Evolutionary conservation across 805 yeast species (phyloP), one percentile per base, ranked within the genome.

Genomic region (Zygotorulaspora sp.): DNA sequence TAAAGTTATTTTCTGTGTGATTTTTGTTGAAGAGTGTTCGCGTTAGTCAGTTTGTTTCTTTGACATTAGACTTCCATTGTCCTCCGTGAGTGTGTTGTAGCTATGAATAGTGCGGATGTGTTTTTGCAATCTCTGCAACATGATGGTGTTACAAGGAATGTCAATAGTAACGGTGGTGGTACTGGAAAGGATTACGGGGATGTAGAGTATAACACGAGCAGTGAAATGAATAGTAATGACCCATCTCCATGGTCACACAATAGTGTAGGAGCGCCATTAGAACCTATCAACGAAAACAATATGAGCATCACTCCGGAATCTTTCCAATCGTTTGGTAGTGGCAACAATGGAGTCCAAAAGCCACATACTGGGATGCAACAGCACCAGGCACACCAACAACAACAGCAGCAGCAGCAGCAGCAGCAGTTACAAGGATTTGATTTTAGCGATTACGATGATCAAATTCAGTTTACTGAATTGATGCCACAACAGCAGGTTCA

Each of bases 241-340:
- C 26, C 25, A 15, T 38, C 42, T 5, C 42, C 42, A 10, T 19
- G 23, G 32, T 28, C 30, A 4, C 19, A 30, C n/a, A 20, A 21
- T 17, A 22, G 35, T 22, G 35, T 14, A 12, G 28, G 28, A 14
- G 23, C 8, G 13, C 26, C 28, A 12, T 11, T 32, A 14, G 30
- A 29, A 8, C 32, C 24, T 10, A 31, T 27, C 11, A 26, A n/a
- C 30, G 30, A 26, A 12, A 26, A 26, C 30, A 26, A 26, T 14
- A 29, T 36, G 36, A 40, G 43, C 18, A 34, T 49, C 27, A 45
- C 51, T 2, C 48, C 51, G 11, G 51, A 47, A 27, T 45, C 49
- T 7, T 45, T 41, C 13, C 45, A 47, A 16, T 46, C 49, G 27
- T 38, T 28, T 21, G 35, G 35, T 17, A 41, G 30, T 26, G 30